phyloP scores from a whole-genome alignment of 768 basidiomycete genomes.

The Hemileccinum rubropunctum region DNA sequence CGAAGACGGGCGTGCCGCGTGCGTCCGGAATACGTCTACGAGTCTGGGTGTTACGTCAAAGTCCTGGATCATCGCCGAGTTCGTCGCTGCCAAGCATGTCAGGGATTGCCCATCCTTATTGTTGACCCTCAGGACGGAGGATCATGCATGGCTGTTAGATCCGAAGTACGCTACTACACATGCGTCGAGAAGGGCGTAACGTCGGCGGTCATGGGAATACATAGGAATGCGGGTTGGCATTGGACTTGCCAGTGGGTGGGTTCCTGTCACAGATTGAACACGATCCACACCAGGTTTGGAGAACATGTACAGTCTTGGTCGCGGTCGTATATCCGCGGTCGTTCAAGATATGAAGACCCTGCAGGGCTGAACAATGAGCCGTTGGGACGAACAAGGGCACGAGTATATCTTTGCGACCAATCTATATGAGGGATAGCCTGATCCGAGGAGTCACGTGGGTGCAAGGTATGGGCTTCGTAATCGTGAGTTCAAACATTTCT shows the following conservation, averaged over 20 bases:
- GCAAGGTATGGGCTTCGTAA: too few species aligned
- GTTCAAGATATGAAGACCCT: too few species aligned
- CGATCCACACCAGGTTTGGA: neutral
- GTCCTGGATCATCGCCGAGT: conserved; percentile 16
- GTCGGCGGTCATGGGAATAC: neutral
- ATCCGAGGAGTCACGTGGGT: too few species aligned
- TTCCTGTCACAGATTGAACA: neutral
- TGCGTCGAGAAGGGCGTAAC: conserved; percentile 4
- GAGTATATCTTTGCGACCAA: neutral
- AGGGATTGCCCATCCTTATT: conserved; percentile 43
- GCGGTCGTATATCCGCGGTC: too few species aligned
- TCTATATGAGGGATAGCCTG: too few species aligned
- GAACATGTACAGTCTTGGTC: too few species aligned
- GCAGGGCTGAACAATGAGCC: too few species aligned
- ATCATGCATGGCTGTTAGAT: conserved; percentile 44
- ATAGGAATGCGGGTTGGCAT: neutral
- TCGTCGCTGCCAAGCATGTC: conserved; percentile 44
- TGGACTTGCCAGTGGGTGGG: neutral
- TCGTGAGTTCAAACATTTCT: too few species aligned
- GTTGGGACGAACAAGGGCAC: too few species aligned
- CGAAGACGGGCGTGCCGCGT: conserved; percentile 1
- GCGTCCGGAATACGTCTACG: conserved; percentile 12
- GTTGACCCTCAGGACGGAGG: conserved; percentile 50
- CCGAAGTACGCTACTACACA: conserved; percentile 19
- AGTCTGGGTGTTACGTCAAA: conserved; percentile 28